A percentile compares a stretch with the other conserved stretches of the same genome.
Evolutionary conservation across 352 stramenopile species (phyloP).

Genomic region (Phytophthora pluvialis): DNA sequence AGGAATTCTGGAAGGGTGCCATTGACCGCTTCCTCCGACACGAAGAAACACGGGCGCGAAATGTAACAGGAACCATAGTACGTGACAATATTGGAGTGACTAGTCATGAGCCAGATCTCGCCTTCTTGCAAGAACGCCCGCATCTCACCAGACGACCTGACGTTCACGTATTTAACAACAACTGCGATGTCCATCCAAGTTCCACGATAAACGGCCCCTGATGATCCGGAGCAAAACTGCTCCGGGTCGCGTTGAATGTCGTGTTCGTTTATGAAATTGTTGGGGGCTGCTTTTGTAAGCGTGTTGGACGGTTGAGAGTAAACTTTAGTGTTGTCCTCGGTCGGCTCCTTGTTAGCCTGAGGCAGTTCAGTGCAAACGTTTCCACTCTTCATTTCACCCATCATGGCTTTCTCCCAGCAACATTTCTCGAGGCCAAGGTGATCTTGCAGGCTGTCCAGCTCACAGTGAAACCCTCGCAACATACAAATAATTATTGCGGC

Average conservation of each 20-base stretch:
- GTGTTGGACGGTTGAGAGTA: too few relatives aligned
- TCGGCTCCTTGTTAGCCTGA: neutral
- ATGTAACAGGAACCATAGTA: neutral
- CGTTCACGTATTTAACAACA: neutral
- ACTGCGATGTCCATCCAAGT: neutral
- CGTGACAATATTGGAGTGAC: neutral
- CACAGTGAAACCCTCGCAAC: neutral
- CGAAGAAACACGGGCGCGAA: slow-evolving; percentile 14
- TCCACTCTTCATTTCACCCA: neutral
- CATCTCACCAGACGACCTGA: neutral
- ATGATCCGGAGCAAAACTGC: neutral
- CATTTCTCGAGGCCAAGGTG: neutral
- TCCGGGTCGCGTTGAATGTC: neutral
- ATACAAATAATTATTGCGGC: neutral
- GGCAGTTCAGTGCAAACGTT: neutral
- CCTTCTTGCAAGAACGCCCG: neutral
- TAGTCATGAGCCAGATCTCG: neutral
- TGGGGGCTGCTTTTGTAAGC: neutral
- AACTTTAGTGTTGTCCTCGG: too few relatives aligned
- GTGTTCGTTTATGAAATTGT: neutral
- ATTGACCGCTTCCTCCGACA: slow-evolving; percentile 19
- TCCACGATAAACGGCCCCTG: neutral
- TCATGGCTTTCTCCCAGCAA: neutral
- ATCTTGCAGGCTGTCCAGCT: neutral
- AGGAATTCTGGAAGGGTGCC: slow-evolving; percentile 3